phyloP scores from a whole-genome alignment of 2,329 filamentous ascomycete species.

The Aureobasidium sp. region DNA sequence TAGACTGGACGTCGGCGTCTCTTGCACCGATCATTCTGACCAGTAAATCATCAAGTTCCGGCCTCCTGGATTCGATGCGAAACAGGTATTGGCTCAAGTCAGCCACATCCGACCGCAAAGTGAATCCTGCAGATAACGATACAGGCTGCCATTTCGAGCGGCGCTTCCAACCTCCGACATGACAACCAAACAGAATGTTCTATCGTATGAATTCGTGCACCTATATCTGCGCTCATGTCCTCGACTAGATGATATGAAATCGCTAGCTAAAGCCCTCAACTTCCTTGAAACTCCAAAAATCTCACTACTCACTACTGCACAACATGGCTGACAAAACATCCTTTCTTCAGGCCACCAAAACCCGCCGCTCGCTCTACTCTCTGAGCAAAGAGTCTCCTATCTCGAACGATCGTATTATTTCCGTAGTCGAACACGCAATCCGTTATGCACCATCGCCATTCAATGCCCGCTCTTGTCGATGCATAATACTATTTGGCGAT shows the following conservation, averaged over 20 bases:
- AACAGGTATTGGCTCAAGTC: background rate
- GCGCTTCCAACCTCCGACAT: background rate
- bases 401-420: constrained; percentile 24
- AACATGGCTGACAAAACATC: constrained; percentile 14
- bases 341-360: constrained; percentile 26
- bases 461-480: constrained; percentile 27
- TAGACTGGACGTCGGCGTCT: background rate
- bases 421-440: constrained; percentile 24
- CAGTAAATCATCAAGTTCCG: background rate
- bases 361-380: constrained; percentile 26
- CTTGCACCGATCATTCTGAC: background rate
- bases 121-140: background rate
- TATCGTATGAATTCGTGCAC: background rate
- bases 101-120: background rate
- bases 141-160: background rate
- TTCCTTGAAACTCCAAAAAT: background rate
- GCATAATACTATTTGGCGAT: constrained; percentile 25
- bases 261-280: background rate
- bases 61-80: background rate
- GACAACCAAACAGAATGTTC: background rate
- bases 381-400: constrained; percentile 24
- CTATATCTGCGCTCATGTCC: background rate
- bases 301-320: background rate
- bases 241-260: background rate
- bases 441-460: constrained; percentile 26